Evolutionary conservation across 164 flowering plant genomes (phyloP).

Genomic region (Macadamia tetraphylla): DNA sequence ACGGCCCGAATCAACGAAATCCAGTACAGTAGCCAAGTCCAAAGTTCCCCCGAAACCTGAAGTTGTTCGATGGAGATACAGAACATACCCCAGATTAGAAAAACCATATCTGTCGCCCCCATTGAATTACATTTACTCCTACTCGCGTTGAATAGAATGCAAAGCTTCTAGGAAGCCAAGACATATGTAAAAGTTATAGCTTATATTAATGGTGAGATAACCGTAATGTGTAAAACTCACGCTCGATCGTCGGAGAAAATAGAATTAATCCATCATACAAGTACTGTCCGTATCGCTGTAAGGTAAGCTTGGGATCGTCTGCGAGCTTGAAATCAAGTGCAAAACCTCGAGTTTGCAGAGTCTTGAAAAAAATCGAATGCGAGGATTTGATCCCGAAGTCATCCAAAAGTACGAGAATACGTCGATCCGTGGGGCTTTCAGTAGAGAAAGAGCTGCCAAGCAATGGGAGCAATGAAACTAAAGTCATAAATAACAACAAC

Average conservation of each 20-base stretch:
- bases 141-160: too few species aligned
- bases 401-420: constrained; percentile 67
- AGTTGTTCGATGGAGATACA: neutral
- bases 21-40: constrained; percentile 56
- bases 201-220: too few species aligned
- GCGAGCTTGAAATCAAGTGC: constrained; percentile 87
- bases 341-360: constrained; percentile 70
- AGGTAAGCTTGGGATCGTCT: constrained; percentile 63
- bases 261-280: constrained; percentile 75
- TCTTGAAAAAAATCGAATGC: constrained; percentile 80
- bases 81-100: too few species aligned
- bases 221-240: constrained; percentile 28
- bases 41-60: constrained; percentile 85
- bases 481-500: constrained; percentile 12
- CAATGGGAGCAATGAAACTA: constrained; percentile 32
- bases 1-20: constrained; percentile 84
- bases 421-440: constrained; percentile 56
- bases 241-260: constrained; percentile 60
- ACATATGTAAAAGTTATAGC: too few species aligned
- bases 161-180: too few species aligned
- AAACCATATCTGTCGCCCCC: too few species aligned
- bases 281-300: constrained; percentile 88
- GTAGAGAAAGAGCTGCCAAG: constrained; percentile 54
- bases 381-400: constrained; percentile 76
- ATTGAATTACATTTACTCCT: too few species aligned